A percentile compares a stretch with the other conserved stretches of the same genome.
Conservation (phyloP, 805 yeast genomes). For the Tetrapisispora namnaoensis region DNA sequence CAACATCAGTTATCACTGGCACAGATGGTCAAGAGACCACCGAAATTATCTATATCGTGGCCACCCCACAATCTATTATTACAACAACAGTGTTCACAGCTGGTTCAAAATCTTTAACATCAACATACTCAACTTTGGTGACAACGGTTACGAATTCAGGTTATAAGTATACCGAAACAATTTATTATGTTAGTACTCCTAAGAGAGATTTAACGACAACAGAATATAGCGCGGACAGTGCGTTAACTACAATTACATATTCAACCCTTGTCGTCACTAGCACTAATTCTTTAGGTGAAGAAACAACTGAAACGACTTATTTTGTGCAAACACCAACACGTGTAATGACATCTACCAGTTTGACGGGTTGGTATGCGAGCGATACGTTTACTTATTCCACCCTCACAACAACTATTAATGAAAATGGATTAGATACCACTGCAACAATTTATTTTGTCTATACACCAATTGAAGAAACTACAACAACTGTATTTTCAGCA, state of each 20-base stretch:
- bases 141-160: not conserved
- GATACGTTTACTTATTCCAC: not conserved
- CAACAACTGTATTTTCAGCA: not conserved
- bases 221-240: not conserved
- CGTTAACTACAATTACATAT: not conserved
- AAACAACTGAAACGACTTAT: not conserved
- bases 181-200: not conserved
- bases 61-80: not conserved
- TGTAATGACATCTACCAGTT: not conserved
- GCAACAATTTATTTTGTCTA: not conserved
- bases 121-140: not conserved
- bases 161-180: not conserved
- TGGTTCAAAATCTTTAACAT: not conserved
- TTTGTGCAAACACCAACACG: not conserved
- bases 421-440: not conserved
- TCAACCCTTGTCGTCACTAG: not conserved
- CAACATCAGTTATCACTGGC: constrained; percentile 2
- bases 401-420: not conserved
- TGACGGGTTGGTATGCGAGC: not conserved
- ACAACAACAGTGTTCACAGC: not conserved
- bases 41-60: not conserved
- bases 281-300: too few species aligned
- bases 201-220: not conserved
- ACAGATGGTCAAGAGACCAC: not conserved
- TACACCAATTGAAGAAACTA: not conserved